Conservation (phyloP, 257 asterid species). For the Jacaranda mimosifolia region DNA sequence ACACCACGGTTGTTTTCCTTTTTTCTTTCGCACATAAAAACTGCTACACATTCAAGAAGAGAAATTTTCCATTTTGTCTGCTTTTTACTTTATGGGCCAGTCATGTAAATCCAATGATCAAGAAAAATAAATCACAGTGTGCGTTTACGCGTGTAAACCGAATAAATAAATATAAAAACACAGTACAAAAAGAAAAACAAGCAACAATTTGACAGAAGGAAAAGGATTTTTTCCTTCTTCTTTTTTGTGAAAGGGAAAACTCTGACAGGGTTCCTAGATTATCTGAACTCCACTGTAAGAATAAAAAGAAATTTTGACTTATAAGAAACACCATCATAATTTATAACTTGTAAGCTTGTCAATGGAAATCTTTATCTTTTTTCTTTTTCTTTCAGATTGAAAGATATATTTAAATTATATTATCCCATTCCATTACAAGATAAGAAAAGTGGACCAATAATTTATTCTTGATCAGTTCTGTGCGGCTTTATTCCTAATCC, state of each 20-base stretch:
- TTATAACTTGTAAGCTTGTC: background rate
- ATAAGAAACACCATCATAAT: background rate
- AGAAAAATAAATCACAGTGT: background rate
- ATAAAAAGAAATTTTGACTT: background rate
- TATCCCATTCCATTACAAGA: slow-evolving; percentile 22
- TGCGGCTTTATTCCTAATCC: slow-evolving; percentile 27
- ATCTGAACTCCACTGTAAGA: background rate
- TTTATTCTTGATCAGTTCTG: slow-evolving; percentile 4
- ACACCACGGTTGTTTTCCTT: slow-evolving; percentile 34
- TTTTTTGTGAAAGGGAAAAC: slow-evolving; percentile 15
- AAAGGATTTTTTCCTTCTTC: background rate
- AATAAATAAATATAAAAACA: background rate
- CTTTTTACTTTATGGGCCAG: background rate
- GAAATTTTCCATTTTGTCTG: background rate
- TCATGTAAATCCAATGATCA: background rate
- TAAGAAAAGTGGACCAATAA: slow-evolving; percentile 27
- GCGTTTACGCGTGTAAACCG: background rate
- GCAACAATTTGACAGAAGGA: background rate
- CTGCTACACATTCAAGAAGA: background rate
- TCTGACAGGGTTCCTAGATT: slow-evolving; percentile 22
- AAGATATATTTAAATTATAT: background rate
- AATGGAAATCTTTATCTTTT: background rate
- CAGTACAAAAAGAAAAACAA: background rate
- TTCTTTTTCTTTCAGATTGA: background rate
- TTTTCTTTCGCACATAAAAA: slow-evolving; percentile 1